A percentile compares a stretch with the other conserved stretches of the same genome.
phyloP scores from a whole-genome alignment of 306 rosid species.

The Medicago arabica region DNA sequence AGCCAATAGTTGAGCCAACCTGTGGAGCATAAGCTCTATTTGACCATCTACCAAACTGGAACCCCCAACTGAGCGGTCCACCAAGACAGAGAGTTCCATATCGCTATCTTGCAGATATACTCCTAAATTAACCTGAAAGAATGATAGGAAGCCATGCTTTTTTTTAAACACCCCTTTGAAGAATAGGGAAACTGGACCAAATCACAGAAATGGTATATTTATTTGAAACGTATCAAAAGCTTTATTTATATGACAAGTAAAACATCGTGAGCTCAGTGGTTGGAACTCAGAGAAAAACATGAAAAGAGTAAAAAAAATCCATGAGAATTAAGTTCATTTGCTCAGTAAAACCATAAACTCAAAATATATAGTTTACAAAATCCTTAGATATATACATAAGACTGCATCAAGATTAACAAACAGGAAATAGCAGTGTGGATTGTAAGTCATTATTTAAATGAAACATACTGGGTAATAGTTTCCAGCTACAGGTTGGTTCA shows the following conservation, averaged over 20 bases:
- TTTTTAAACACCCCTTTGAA: constrained; percentile 15
- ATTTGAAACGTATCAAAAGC: constrained; percentile 34
- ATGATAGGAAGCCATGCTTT: constrained; percentile 30
- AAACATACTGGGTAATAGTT: constrained; percentile 85
- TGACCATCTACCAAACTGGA: constrained; percentile 86
- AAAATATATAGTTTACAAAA: constrained; percentile 24
- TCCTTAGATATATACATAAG: constrained; percentile 22
- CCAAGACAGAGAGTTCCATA: constrained; percentile 71
- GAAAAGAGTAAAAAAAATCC: background rate
- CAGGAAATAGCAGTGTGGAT: background rate
- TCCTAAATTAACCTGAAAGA: constrained; percentile 75
- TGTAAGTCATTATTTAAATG: constrained; percentile 32
- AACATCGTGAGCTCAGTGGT: constrained; percentile 12
- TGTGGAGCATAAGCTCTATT: constrained; percentile 84
- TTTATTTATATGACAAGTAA: constrained; percentile 29
- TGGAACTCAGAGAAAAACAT: constrained; percentile 34
- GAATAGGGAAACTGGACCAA: constrained; percentile 12
- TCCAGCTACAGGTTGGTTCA: constrained; percentile 87
- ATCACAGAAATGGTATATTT: constrained; percentile 25
- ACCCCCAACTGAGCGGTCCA: constrained; percentile 82
- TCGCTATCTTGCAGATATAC: constrained; percentile 66
- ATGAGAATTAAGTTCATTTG: constrained; percentile 34
- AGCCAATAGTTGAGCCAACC: constrained; percentile 45
- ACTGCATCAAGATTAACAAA: constrained; percentile 2
- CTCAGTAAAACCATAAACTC: constrained; percentile 1